Evolutionary conservation across 257 asterid species (phyloP), one percentile per base, ranked within the genome.

Genomic region (Solanum ossicruentum): DNA sequence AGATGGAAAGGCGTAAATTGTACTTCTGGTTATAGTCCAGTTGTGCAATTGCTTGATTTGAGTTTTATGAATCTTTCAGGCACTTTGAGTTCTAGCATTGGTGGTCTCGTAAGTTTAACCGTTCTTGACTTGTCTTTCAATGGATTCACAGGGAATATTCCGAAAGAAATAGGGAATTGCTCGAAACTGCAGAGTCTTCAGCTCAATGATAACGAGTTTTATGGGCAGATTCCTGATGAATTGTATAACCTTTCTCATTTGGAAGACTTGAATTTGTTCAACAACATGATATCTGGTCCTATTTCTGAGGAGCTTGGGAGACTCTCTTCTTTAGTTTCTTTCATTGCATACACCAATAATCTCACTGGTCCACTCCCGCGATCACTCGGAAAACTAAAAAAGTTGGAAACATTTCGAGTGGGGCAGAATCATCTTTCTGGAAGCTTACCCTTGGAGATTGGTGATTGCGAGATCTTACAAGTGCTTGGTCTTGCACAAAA

Each of bases 401-500:
- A 83, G 60, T 84, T 96, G 91, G 87, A 28, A 55, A 87, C 82
- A 8, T 92, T 94, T 78, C 92, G 99, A 12, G 95, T 94, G 4
- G 99, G 98, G 81, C 95, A 93, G 88, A 94, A 96, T 86, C 88
- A 85, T 1, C 87, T 96, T 66, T 91, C 97, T 0, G 99, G 97
- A 77, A 93, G 88, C 87, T 84, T 93, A 85, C 99, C 97, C 1
- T 23, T 90, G 1, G 94, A 91, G 67, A 90, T 96, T 72, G 95
- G 94, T 79, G 81, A 80, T 52, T 95, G 98, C 65, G 69, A 13
- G 82, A 92, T 84, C 87, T 90, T 96, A 28, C 61, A 84, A 86
- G 82, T 69, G 49, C 97, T 96, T 82, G 98, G 98, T 56, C 92
- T 96, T 70, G 97, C 98, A 13, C 98, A 94, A 84, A 96, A 94